A percentile compares a stretch with the other conserved stretches of the same genome.
phyloP scores from a whole-genome alignment of 2,329 filamentous ascomycete genomes.

The Penicillium occitanis region DNA sequence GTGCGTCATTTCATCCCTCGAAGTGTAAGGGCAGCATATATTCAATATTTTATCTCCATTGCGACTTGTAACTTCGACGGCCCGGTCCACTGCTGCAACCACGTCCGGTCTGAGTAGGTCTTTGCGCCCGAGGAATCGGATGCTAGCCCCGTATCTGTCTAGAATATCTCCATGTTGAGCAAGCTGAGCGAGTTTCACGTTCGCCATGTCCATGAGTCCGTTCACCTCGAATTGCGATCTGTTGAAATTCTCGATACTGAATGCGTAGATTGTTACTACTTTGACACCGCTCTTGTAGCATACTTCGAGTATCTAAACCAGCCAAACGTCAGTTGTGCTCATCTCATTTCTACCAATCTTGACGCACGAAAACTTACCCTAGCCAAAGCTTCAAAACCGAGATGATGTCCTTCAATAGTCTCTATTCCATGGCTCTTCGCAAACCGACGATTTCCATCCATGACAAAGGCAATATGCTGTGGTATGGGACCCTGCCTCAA shows the following conservation, averaged over 20 bases:
- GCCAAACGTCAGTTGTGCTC: neutral
- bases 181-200: conserved; percentile 88
- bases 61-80: conserved; percentile 79
- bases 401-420: conserved; percentile 91
- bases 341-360: no score
- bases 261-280: conserved; percentile 96
- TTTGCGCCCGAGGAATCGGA: conserved; percentile 81
- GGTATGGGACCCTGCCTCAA: conserved; percentile 88
- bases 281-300: conserved; percentile 98
- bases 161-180: conserved; percentile 90
- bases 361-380: conserved; percentile 56
- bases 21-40: conserved; percentile 97
- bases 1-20: conserved; percentile 88
- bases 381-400: conserved; percentile 92
- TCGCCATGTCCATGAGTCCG: conserved; percentile 95
- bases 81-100: conserved; percentile 79
- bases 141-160: conserved; percentile 84
- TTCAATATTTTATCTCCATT: conserved; percentile 82
- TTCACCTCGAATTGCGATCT: conserved; percentile 95
- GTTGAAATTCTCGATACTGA: conserved; percentile 99
- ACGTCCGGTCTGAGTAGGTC: conserved; percentile 85
- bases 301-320: conserved; percentile 77
- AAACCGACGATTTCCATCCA: conserved; percentile 97
- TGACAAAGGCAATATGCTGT: conserved; percentile 96
- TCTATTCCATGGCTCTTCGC: conserved; percentile 89